These are phyloP conservation scores for Didymella exigua DNA, from an alignment of 2,329 filamentous ascomycete species.

Conservation along the genomic window DNA sequence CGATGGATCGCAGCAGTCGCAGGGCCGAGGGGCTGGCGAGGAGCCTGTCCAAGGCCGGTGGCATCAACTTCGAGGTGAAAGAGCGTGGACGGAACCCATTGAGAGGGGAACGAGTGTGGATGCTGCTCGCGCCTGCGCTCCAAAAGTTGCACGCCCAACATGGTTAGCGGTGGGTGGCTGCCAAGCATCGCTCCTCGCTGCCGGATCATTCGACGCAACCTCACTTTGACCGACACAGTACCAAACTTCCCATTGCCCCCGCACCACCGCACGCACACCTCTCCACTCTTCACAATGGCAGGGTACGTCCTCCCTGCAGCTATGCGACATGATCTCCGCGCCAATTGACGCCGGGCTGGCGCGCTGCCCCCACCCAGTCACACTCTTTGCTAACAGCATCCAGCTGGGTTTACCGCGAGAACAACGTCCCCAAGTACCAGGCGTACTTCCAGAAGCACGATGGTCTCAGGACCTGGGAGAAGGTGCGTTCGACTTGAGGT, in stretches of 20 bases:
- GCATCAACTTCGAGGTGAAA: constrained; percentile 46
- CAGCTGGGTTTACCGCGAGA: constrained; percentile 68
- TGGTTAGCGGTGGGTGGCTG: constrained; percentile 15
- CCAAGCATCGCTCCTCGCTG: constrained; percentile 15
- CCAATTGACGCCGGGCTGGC: constrained; percentile 16
- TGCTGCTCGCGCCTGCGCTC: background rate
- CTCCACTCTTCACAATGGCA: constrained; percentile 51
- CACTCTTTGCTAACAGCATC: constrained; percentile 37
- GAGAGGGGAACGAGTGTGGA: constrained; percentile 15
- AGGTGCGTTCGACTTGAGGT: constrained; percentile 62
- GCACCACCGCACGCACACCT: constrained; percentile 32
- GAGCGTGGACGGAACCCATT: constrained; percentile 28
- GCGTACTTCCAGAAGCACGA: constrained; percentile 76
- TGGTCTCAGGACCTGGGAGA: constrained; percentile 74
- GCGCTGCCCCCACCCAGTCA: constrained; percentile 16
- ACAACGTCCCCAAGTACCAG: constrained; percentile 78
- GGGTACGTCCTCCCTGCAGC: constrained; percentile 46
- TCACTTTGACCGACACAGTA: constrained; percentile 34
- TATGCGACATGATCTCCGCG: constrained; percentile 1
- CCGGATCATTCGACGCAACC: constrained; percentile 40
- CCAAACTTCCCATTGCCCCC: constrained; percentile 43
- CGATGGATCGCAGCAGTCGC: constrained; percentile 46
- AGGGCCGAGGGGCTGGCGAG: constrained; percentile 53
- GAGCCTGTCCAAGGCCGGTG: constrained; percentile 52
- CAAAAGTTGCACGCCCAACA: constrained; percentile 20